Evolutionary conservation across 768 basidiomycete species (phyloP), one percentile per base, ranked within the genome.

Genomic region (Russula sp.): DNA sequence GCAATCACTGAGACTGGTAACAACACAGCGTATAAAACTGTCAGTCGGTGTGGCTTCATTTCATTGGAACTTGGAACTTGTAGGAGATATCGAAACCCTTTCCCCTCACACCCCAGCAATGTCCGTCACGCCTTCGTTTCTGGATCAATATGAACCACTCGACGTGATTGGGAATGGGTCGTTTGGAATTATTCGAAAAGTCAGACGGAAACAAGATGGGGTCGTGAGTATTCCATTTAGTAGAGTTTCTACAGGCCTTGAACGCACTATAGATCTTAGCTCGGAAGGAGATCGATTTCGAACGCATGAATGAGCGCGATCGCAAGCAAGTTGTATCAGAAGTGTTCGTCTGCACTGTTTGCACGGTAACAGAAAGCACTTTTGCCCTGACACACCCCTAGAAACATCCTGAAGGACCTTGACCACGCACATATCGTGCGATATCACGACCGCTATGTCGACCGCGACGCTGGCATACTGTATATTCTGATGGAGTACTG

Each of bases 401-500:
- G 96, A 51, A 96, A 96, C 71, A 99, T 99, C 70, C 83, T 99
- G 57, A 97, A 97, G 77, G 93, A 95, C 71, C 81, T 98, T 18
- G 83, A 93, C 69, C 93, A 98, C 75, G 90, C 91, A 72, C 89
- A 98, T 75, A 98, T 98, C 66, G 97, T 99, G 65, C 91, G 91
- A 69, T 96, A 95, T 74, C 87, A 92, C 69, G 94, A 97, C 79
- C 83, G 94, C 65, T 80, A 89, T 71, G 91, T 98, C 62, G 97
- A 99, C 78, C 81, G 89, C 65, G 91, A 94, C 55, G 82, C 84
- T 44, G 93, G 93, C 22, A 90, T 94, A 61, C 84, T 98, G 49
- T 98, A 98, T 74, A 98, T 99, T 65, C 80, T 98, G 68, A 99
- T 98, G 97, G 97, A 99, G 77, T 98, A 93, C 73, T 99, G 97